Conservation (phyloP, 371 early-diverging fungal genomes). For the Batkoa obscura region DNA sequence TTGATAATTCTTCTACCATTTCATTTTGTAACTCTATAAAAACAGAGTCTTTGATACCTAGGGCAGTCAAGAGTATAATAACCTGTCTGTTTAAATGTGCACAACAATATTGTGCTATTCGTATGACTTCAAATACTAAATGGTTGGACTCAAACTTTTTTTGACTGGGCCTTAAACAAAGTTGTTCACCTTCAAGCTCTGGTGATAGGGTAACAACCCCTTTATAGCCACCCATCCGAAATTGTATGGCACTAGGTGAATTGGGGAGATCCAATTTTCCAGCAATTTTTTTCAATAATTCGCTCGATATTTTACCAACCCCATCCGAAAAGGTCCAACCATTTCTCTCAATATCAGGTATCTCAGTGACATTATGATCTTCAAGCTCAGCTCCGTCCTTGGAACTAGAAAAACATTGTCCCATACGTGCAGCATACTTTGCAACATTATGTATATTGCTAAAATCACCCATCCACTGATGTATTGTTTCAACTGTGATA, state of each 20-base stretch:
- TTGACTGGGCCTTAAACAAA: slow-evolving; percentile 41
- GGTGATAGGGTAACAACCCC: slow-evolving; percentile 17
- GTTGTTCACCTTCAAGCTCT: slow-evolving; percentile 23
- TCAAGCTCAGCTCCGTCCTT: slow-evolving; percentile 20
- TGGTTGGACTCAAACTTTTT: slow-evolving; percentile 42
- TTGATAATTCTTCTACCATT: slow-evolving; percentile 21
- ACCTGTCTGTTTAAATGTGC: slow-evolving; percentile 54
- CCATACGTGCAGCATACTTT: slow-evolving; percentile 53
- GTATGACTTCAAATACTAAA: slow-evolving; percentile 36
- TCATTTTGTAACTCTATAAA: slow-evolving; percentile 25
- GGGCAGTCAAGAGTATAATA: slow-evolving; percentile 37
- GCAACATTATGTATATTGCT: slow-evolving; percentile 41
- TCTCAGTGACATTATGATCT: slow-evolving; percentile 18
- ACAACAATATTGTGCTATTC: slow-evolving; percentile 25
- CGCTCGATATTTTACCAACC: slow-evolving; percentile 40
- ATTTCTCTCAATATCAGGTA: slow-evolving; percentile 31
- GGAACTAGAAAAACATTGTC: slow-evolving; percentile 55
- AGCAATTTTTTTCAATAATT: slow-evolving; percentile 25
- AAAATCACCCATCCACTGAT: slow-evolving; percentile 57
- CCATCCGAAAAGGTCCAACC: slow-evolving; percentile 61
- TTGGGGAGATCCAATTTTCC: slow-evolving; percentile 20
- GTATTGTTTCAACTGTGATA: slow-evolving; percentile 21
- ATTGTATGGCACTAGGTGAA: slow-evolving; percentile 52
- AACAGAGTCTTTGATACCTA: slow-evolving; percentile 36
- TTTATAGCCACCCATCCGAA: slow-evolving; percentile 60